Base-by-base conservation (phyloP, 2,329 filamentous ascomycete genomes). In the Stromatinia cepivora region DNA sequence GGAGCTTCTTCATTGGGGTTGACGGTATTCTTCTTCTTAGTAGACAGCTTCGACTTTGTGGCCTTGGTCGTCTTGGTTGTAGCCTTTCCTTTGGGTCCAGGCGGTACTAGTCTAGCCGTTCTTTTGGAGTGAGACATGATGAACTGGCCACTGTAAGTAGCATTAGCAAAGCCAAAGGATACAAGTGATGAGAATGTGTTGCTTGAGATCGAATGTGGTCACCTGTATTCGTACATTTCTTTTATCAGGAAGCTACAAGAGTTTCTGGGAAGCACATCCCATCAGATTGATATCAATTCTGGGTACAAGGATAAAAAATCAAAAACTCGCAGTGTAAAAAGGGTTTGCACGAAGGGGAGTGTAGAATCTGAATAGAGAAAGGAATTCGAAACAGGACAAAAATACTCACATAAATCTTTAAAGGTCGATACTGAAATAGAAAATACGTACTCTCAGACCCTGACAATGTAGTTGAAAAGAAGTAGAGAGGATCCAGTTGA, bases 21-120 rank as follows among this genome's bases (percentile, higher is more conserved):
- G 61, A 50, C n/a, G 5, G 10, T 52, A n/a, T 50, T 52, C 31
- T 63, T 63, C 22, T 64, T 64, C 11, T 52, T 63, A 15, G n/a
- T 42, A 8, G 34, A 17, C 7, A 17, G 9, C n/a, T 52, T 52
- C n/a, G 61, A 64, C 8, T 42, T 52, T 52, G 46, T 52, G n/a
- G n/a, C 31, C 6, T 39, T 64, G 15, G 3, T 25, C 15, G 61
- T 22, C 17, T 36, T 63, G n/a, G 3, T 25, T 17, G 61, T 25
- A n/a, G 45, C 46, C 34, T 52, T 64, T 20, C 9, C 22, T 20
- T 15, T n/a, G 20, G 34, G 9, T 42, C 15, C 15, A 17, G 39
- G 39, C 13, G 39, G 39, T 15, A 6, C 3, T 42, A 42, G 13
- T 42, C 4, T 28, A 25, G 46, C 46, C n/a, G 39, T 64, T 20